A percentile compares a stretch with the other conserved stretches of the same genome.
Conservation (phyloP, 345 rosid species). For the Rhizophora mangle region DNA sequence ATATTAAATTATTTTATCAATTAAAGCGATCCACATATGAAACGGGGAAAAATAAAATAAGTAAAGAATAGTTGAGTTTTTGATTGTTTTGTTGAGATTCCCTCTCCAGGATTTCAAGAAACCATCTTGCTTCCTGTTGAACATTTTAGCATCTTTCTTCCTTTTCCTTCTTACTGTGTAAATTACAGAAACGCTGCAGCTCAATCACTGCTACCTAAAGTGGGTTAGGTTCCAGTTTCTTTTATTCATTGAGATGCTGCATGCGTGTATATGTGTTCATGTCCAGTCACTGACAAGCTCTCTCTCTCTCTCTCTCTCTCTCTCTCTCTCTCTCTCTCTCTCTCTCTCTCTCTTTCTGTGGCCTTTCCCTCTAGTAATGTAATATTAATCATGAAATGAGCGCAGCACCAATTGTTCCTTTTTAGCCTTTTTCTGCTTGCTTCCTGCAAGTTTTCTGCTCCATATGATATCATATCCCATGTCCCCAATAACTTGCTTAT, state of each 20-base stretch:
- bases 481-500: not conserved
- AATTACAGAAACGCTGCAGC: conserved; percentile 6
- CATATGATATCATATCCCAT: conserved; percentile 13
- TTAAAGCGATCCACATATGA: not conserved
- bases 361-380: not conserved
- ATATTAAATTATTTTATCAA: not conserved
- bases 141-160: not conserved
- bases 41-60: not conserved
- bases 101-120: conserved; percentile 15
- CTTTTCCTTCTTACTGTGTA: not conserved
- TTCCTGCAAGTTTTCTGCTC: conserved; percentile 21
- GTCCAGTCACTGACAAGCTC: conserved; percentile 33
- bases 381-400: conserved; percentile 20
- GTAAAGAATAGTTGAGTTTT: too few species aligned
- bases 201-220: conserved; percentile 19
- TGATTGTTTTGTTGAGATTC: conserved; percentile 11
- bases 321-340: not conserved
- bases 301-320: not conserved
- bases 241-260: conserved; percentile 11
- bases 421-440: conserved; percentile 14
- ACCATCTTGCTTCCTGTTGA: not conserved
- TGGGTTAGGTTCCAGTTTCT: conserved; percentile 17
- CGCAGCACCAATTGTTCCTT: conserved; percentile 28
- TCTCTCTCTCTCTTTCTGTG: not conserved
- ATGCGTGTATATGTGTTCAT: conserved; percentile 17